A percentile compares a stretch with the other conserved stretches of the same genome.
These are phyloP conservation scores for Ophiostoma novo-ulmi DNA, from an alignment of 2,329 filamentous ascomycete genomes.

Conservation along the genomic window DNA sequence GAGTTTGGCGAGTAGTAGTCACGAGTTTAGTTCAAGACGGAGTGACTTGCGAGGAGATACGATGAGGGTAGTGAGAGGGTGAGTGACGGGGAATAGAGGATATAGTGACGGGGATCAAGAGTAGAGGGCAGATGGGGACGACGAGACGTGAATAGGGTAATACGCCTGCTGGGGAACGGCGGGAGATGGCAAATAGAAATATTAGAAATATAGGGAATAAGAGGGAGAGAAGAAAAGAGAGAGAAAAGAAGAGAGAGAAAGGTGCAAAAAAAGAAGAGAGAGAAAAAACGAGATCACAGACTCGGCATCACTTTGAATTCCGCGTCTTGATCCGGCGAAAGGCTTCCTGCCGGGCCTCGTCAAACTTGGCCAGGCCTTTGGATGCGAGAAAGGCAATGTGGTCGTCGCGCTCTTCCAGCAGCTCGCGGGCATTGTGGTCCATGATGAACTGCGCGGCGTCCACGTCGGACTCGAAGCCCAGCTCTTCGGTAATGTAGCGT, in stretches of 20 bases:
- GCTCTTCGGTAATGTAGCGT: slow-evolving; percentile 89
- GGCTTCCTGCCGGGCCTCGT: slow-evolving; percentile 64
- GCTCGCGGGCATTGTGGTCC: slow-evolving; percentile 67
- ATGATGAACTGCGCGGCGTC: slow-evolving; percentile 88
- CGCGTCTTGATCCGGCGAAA: slow-evolving; percentile 83
- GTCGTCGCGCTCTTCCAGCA: slow-evolving; percentile 72
- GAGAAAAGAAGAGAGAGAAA: background rate
- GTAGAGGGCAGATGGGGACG: background rate
- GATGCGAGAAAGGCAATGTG: slow-evolving; percentile 67
- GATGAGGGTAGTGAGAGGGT: background rate
- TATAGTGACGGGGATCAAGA: too few species aligned
- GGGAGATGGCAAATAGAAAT: background rate
- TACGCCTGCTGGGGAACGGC: background rate
- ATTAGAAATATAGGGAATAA: background rate
- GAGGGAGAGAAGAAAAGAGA: background rate
- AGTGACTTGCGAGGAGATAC: background rate
- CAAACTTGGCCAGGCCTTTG: slow-evolving; percentile 69
- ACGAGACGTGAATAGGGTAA: too few species aligned
- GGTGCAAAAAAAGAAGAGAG: too few species aligned
- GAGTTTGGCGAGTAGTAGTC: background rate
- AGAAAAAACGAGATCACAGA: slow-evolving; percentile 26
- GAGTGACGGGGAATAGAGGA: background rate
- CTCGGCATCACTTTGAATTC: slow-evolving; percentile 77
- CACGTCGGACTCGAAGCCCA: slow-evolving; percentile 88
- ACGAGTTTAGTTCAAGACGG: background rate